A percentile compares a stretch with the other conserved stretches of the same genome.
These are phyloP conservation scores for Viola odorata DNA, from an alignment of 345 rosid species.

Conservation along the genomic window DNA sequence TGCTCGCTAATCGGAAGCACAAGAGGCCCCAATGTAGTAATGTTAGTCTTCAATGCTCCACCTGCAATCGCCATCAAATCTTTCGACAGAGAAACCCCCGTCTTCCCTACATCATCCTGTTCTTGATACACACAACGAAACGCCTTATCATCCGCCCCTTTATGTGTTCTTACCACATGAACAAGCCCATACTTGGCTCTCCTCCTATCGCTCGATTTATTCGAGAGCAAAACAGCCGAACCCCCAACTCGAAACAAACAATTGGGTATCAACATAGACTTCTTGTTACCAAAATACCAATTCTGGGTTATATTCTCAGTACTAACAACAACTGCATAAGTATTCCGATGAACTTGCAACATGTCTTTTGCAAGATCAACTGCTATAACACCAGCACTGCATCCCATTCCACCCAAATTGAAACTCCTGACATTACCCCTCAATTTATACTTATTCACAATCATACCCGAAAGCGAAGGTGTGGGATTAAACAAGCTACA, in stretches of 20 bases:
- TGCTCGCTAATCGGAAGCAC: conserved; percentile 12
- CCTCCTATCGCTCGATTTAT: background rate
- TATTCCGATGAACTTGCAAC: conserved; percentile 18
- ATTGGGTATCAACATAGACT: conserved; percentile 22
- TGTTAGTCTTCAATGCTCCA: conserved; percentile 13
- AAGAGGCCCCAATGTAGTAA: background rate
- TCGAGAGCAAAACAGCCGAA: conserved; percentile 13
- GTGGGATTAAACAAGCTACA: conserved; percentile 17
- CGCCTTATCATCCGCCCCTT: conserved; percentile 1
- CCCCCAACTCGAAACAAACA: conserved; percentile 24
- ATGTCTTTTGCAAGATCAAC: conserved; percentile 10
- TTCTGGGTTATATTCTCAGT: conserved; percentile 27
- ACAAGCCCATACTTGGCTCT: conserved; percentile 14
- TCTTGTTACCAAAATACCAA: conserved; percentile 25
- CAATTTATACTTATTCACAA: conserved; percentile 12
- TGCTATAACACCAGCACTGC: conserved; percentile 14
- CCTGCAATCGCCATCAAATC: conserved; percentile 9
- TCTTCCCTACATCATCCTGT: conserved; percentile 7
- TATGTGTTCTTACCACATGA: conserved; percentile 13
- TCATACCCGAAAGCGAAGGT: conserved; percentile 14
- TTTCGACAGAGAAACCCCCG: conserved; percentile 13
- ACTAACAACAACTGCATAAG: conserved; percentile 23
- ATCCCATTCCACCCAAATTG: conserved; percentile 18
- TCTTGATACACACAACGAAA: conserved; percentile 12
- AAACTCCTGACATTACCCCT: conserved; percentile 16